phyloP scores from a whole-genome alignment of 805 yeast genomes.

The Barnettozyma californica region DNA sequence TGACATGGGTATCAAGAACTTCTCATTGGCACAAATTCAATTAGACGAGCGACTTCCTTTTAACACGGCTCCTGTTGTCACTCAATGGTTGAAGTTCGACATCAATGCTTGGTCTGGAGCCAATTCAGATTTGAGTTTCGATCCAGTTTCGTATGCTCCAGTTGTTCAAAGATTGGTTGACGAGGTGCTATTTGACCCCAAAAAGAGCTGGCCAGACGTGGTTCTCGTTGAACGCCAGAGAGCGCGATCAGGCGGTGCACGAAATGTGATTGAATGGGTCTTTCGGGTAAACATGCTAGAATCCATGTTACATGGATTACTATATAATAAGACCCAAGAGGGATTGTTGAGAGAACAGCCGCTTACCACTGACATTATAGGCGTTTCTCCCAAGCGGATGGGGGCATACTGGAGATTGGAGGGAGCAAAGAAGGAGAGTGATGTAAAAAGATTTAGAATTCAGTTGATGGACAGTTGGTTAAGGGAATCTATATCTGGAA shows the following conservation, averaged over 20 bases:
- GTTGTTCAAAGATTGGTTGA: conserved; percentile 25
- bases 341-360: background rate
- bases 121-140: conserved; percentile 10
- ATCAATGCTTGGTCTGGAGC: conserved; percentile 19
- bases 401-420: conserved; percentile 19
- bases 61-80: conserved; percentile 22
- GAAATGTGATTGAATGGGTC: conserved; percentile 44
- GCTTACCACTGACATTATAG: conserved; percentile 12
- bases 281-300: conserved; percentile 51
- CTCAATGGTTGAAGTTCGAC: conserved; percentile 33
- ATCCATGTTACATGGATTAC: conserved; percentile 36
- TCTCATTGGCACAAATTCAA: conserved; percentile 27
- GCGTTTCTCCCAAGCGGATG: conserved; percentile 21
- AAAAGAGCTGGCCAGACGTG: conserved; percentile 30
- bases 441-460: conserved; percentile 16
- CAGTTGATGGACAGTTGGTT: conserved; percentile 19
- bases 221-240: conserved; percentile 55
- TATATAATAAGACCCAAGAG: conserved; percentile 11
- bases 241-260: conserved; percentile 42
- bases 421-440: conserved; percentile 6
- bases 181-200: conserved; percentile 19
- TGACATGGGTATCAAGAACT: conserved; percentile 35
- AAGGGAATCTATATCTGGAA: conserved; percentile 4
- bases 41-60: conserved; percentile 21
- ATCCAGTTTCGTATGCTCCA: conserved; percentile 23